Evolutionary conservation across 2,329 filamentous ascomycete species (phyloP), one percentile per base, ranked within the genome.

Genomic region (Didymellaceae sp.): DNA sequence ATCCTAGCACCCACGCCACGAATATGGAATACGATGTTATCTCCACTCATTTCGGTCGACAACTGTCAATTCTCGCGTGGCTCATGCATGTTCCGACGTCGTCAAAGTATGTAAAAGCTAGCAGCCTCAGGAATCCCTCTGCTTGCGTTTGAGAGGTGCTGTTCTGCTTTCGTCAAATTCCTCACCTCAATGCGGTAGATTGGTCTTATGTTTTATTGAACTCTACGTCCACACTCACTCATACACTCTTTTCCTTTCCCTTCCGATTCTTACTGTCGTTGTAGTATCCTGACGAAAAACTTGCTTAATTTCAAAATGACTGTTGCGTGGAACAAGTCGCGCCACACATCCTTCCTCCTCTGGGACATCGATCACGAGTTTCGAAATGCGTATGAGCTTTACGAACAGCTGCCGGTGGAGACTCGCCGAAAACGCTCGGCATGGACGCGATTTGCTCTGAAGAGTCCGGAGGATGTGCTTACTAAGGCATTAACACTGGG

Each of bases 311-410:
- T 38, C 32, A 17, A 31, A 30, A 59, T 61, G 53, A 35, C 57
- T 18, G 43, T 57, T 16, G 37, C 47, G 6, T 70, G 62, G 63
- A 65, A 65, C 31, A 67, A 67, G 38, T 54, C 65, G n/a, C 57
- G 67, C 18, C 66, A 69, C 45, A 59, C 62, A 10, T 65, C 62
- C 8, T 59, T 71, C 18, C 61, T 63, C 7, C 57, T 72, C 5
- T 72, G 69, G 69, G 68, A 72, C 45, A 70, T 72, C 34, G 69
- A 71, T 18, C 66, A 62, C 45, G 67, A 71, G 34, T 71, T 72
- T 37, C 66, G 68, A 33, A 66, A 67, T 37, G 60, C 66, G 14
- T 52, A 66, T 49, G 66, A 71, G 21, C 60, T 65, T 10, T 72
- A 72, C 50, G 61, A 66, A 46, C 67, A 68, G 55, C 65, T 64